These are phyloP conservation scores for Termitomyces sp. DNA, from an alignment of 768 basidiomycete genomes.

Conservation along the genomic window DNA sequence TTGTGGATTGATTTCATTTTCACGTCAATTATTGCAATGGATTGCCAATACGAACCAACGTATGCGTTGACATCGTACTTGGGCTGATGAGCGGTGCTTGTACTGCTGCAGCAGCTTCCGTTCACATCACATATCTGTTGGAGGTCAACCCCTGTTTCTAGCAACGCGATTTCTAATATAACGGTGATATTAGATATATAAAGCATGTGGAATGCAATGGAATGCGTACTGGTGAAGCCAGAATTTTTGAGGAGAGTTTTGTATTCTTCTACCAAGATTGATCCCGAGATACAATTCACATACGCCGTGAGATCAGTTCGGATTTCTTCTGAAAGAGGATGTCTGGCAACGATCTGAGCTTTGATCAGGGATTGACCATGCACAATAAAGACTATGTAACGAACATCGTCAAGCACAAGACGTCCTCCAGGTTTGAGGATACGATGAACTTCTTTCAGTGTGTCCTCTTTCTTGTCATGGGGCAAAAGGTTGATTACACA, in stretches of 20 bases:
- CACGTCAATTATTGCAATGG: not conserved
- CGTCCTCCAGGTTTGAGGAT: slow-evolving; percentile 54
- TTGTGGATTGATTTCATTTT: not conserved
- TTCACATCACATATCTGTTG: slow-evolving; percentile 25
- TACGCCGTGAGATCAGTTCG: slow-evolving; percentile 35
- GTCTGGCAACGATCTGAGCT: slow-evolving; percentile 41
- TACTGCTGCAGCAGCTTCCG: not conserved
- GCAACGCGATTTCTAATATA: slow-evolving; percentile 32
- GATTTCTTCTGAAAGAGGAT: slow-evolving; percentile 36
- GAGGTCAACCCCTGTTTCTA: slow-evolving; percentile 37
- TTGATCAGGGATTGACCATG: not conserved
- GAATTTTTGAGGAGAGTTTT: slow-evolving; percentile 28
- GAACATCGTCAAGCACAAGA: slow-evolving; percentile 47
- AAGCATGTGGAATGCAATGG: not conserved
- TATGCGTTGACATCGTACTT: slow-evolving; percentile 38
- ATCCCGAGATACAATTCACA: slow-evolving; percentile 43
- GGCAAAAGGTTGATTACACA: slow-evolving; percentile 53
- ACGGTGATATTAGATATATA: not conserved
- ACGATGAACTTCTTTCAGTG: slow-evolving; percentile 42
- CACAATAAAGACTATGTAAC: slow-evolving; percentile 4
- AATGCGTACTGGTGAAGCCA: slow-evolving; percentile 34
- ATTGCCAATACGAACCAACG: slow-evolving; percentile 34
- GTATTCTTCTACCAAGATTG: slow-evolving; percentile 36
- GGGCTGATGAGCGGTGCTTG: not conserved
- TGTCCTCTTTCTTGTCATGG: slow-evolving; percentile 29